A percentile compares a stretch with the other conserved stretches of the same genome.
phyloP scores from a whole-genome alignment of 1,284 basidiomycete species.

The Ganoderma multipileum region DNA sequence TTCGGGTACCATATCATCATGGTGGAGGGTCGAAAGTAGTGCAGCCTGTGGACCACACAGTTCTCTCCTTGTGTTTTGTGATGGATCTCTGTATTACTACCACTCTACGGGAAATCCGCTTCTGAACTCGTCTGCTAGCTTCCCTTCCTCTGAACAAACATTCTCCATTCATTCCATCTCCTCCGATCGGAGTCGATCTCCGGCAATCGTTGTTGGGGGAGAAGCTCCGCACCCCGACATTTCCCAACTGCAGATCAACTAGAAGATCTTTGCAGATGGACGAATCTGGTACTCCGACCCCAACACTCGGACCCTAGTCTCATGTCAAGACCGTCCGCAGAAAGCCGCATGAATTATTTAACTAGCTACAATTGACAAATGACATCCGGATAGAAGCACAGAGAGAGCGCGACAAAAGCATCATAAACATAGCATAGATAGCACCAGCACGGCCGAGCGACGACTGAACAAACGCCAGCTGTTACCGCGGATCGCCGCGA shows the following conservation, averaged over 20 bases:
- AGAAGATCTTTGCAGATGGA: background rate
- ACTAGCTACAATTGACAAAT: conserved; percentile 13
- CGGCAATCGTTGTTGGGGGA: background rate
- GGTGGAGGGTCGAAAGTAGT: conserved; percentile 80
- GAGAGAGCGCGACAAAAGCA: conserved; percentile 11
- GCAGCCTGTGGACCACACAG: background rate
- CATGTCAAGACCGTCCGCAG: background rate
- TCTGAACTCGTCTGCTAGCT: background rate
- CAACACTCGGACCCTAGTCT: background rate
- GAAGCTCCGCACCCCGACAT: background rate
- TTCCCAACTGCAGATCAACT: background rate
- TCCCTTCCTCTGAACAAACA: background rate
- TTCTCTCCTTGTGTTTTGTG: background rate
- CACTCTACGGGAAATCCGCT: background rate
- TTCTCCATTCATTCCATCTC: background rate
- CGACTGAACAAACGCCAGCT: background rate
- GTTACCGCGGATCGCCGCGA: background rate
- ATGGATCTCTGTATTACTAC: background rate
- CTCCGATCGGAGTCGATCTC: background rate
- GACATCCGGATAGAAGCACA: background rate
- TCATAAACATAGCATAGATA: conserved; percentile 15
- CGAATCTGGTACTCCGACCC: background rate
- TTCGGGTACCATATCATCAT: conserved; percentile 91
- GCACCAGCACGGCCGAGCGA: background rate
- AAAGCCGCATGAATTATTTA: conserved; percentile 9